These are phyloP conservation scores for Capsaspora owczarzaki DNA, from an alignment of 78 protist species.

Conservation along the genomic window DNA sequence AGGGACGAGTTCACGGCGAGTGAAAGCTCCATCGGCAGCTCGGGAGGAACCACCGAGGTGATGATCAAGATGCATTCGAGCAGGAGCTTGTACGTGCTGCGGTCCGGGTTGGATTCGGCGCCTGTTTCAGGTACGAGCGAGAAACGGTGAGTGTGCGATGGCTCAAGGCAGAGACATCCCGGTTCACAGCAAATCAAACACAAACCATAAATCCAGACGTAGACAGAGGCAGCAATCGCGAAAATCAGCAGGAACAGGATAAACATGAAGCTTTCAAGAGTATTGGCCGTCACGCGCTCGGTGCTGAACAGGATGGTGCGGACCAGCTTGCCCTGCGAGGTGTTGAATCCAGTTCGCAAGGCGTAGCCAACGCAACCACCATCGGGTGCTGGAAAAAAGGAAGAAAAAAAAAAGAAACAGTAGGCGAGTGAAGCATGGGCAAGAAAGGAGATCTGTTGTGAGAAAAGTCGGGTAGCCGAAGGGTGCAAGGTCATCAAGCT, in stretches of 20 bases:
- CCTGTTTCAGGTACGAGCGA: no score
- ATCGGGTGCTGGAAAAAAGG: conserved; percentile 13
- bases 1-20: conserved; percentile 83
- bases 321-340: conserved; percentile 84
- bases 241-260: conserved; percentile 76
- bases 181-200: no score
- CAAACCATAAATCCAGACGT: conserved; percentile 49
- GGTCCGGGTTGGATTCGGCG: conserved; percentile 26
- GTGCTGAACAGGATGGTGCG: conserved; percentile 83
- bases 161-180: no score
- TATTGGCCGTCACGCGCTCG: conserved; percentile 72
- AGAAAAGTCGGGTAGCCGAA: no score
- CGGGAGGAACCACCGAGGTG: conserved; percentile 97
- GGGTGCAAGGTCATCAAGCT: no score
- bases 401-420: no score
- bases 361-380: conserved; percentile 63
- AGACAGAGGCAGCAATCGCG: conserved; percentile 79
- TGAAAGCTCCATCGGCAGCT: conserved; percentile 95
- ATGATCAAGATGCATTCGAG: conserved; percentile 83
- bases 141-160: no score
- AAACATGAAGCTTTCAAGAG: conserved; percentile 71
- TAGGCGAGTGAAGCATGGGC: no score
- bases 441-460: no score
- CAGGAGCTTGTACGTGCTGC: conserved; percentile 64
- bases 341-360: conserved; percentile 83